Evolutionary conservation across 345 rosid species (phyloP).

Genomic region (thale cress (Arabidopsis thaliana)): DNA sequence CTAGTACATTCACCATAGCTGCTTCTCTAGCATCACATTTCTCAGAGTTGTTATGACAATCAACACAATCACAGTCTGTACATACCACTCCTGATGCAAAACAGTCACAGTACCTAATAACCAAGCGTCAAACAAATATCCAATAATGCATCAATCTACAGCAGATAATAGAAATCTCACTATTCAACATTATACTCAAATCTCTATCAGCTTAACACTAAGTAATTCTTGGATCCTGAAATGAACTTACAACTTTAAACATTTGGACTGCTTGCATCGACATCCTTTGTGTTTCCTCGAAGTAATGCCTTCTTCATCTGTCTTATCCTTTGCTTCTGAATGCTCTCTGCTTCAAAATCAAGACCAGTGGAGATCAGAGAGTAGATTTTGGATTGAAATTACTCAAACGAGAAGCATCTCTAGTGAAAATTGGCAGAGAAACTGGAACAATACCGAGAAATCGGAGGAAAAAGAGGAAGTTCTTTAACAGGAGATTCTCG

Average conservation of each 20-base stretch:
- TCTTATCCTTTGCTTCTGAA: slow-evolving; percentile 32
- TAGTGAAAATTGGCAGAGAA: background rate
- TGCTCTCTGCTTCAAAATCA: slow-evolving; percentile 44
- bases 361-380: background rate
- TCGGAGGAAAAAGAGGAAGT: slow-evolving; percentile 29
- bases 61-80: slow-evolving; percentile 55
- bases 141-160: background rate
- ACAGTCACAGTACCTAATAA: slow-evolving; percentile 62
- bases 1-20: slow-evolving; percentile 47
- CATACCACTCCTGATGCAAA: slow-evolving; percentile 61
- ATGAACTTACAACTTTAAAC: slow-evolving; percentile 59
- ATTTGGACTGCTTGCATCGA: slow-evolving; percentile 58
- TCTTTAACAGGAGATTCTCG: slow-evolving; percentile 20
- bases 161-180: slow-evolving; percentile 7
- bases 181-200: background rate
- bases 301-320: slow-evolving; percentile 31
- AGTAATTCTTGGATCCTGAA: background rate
- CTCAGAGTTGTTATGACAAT: slow-evolving; percentile 53
- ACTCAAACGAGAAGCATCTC: slow-evolving; percentile 16
- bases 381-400: slow-evolving; percentile 8
- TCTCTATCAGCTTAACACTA: background rate
- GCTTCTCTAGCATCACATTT: slow-evolving; percentile 45
- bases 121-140: background rate
- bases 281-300: slow-evolving; percentile 51
- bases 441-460: slow-evolving; percentile 19